These are phyloP conservation scores for Gillenia trifoliata DNA, from an alignment of 306 rosid species.

Conservation along the genomic window DNA sequence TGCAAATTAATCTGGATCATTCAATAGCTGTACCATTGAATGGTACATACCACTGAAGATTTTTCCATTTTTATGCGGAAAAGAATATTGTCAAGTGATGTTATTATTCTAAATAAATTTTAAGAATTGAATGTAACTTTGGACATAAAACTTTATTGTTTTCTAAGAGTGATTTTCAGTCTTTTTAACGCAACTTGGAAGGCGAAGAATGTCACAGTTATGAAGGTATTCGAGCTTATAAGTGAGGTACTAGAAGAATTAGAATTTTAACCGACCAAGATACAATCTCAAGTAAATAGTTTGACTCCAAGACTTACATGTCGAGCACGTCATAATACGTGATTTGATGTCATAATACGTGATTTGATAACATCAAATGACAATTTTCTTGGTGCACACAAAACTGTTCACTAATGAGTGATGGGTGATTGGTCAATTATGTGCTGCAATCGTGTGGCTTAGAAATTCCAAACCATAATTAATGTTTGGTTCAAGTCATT, in stretches of 20 bases:
- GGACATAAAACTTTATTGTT: background rate
- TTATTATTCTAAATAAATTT: too few species aligned
- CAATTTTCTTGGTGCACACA: background rate
- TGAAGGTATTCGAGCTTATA: too few species aligned
- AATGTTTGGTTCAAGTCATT: background rate
- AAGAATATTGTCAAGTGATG: too few species aligned
- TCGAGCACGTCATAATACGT: too few species aligned
- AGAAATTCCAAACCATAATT: background rate
- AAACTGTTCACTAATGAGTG: background rate
- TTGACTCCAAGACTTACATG: background rate
- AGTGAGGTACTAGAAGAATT: accelerated
- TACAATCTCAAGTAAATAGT: background rate
- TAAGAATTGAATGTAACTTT: too few species aligned
- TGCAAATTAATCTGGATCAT: too few species aligned
- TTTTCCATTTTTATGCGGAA: too few species aligned
- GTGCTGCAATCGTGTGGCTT: background rate
- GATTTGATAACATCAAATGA: too few species aligned
- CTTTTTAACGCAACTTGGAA: background rate
- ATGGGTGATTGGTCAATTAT: background rate
- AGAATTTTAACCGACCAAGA: background rate
- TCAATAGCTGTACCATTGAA: too few species aligned
- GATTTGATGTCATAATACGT: too few species aligned
- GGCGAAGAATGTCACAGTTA: background rate
- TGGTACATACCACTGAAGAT: too few species aligned
- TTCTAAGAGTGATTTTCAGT: too few species aligned